phyloP scores from a whole-genome alignment of 2,329 filamentous ascomycete genomes.

The Lojkania enalia region DNA sequence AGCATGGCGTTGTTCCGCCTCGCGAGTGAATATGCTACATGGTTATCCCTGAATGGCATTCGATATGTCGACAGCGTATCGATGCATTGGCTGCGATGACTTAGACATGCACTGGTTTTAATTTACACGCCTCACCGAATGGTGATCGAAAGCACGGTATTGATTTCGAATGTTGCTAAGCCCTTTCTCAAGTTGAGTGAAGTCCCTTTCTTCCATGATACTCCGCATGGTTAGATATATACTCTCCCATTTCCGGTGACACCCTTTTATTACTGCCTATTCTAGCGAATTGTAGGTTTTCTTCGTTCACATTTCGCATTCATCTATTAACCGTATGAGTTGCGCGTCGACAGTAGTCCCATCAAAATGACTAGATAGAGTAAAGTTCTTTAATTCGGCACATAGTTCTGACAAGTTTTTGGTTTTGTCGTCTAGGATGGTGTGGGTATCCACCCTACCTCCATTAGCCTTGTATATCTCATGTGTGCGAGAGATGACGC shows the following conservation, averaged over 20 bases:
- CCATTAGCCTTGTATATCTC: background rate
- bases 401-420: background rate
- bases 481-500: background rate
- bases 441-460: background rate
- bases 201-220: background rate
- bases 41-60: constrained; percentile 22
- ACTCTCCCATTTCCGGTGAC: constrained; percentile 13
- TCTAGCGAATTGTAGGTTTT: background rate
- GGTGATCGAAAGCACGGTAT: constrained; percentile 29
- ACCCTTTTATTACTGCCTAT: background rate
- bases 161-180: constrained; percentile 10
- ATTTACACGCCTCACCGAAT: constrained; percentile 17
- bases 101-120: background rate
- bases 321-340: background rate
- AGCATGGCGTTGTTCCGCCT: constrained; percentile 29
- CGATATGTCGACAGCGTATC: constrained; percentile 25
- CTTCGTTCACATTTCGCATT: background rate
- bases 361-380: background rate
- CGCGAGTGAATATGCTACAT: constrained; percentile 17
- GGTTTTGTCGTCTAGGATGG: background rate
- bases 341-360: background rate
- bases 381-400: background rate
- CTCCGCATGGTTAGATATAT: background rate
- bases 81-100: constrained; percentile 25
- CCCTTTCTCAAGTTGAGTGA: background rate